phyloP scores from a whole-genome alignment of 192 early-diverging fungal genomes.

The Coemansia pectinata region DNA sequence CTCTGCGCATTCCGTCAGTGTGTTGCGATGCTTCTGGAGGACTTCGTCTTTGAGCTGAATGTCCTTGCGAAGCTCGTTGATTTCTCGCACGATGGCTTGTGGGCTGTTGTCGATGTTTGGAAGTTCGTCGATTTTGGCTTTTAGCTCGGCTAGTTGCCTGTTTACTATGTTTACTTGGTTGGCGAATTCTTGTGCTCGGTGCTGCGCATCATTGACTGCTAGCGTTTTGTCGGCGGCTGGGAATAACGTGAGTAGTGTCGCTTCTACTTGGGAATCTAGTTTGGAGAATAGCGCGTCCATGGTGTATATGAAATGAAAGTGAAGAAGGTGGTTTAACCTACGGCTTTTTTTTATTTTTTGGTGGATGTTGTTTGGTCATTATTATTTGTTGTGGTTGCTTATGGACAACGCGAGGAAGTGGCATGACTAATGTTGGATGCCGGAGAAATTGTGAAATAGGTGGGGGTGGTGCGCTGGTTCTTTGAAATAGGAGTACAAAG shows the following conservation, averaged over 20 bases:
- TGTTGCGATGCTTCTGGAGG: constrained; percentile 26
- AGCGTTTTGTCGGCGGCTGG: constrained; percentile 14
- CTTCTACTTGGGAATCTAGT: constrained; percentile 33
- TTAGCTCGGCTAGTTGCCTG: constrained; percentile 32
- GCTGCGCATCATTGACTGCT: constrained; percentile 31
- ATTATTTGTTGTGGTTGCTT: background rate
- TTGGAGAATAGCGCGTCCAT: constrained; percentile 41
- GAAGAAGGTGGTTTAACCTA: background rate
- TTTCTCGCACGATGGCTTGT: constrained; percentile 14
- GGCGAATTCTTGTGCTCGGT: constrained; percentile 45
- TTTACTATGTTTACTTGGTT: constrained; percentile 18
- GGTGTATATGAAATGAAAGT: background rate
- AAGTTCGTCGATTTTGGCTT: constrained; percentile 17
- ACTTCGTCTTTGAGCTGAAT: constrained; percentile 27
- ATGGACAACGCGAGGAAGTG: background rate
- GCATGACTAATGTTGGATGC: background rate
- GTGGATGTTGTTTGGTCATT: background rate
- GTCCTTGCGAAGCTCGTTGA: constrained; percentile 35
- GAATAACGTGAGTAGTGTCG: constrained; percentile 32
- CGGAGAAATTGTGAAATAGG: background rate
- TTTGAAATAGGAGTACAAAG: background rate
- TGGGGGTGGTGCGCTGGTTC: background rate
- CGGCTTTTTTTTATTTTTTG: background rate
- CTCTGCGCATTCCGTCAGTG: constrained; percentile 7
- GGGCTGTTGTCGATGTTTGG: background rate